Evolutionary conservation across 176 grass and related monocot species (phyloP).

Genomic region (Dendrocalamus sinicus): DNA sequence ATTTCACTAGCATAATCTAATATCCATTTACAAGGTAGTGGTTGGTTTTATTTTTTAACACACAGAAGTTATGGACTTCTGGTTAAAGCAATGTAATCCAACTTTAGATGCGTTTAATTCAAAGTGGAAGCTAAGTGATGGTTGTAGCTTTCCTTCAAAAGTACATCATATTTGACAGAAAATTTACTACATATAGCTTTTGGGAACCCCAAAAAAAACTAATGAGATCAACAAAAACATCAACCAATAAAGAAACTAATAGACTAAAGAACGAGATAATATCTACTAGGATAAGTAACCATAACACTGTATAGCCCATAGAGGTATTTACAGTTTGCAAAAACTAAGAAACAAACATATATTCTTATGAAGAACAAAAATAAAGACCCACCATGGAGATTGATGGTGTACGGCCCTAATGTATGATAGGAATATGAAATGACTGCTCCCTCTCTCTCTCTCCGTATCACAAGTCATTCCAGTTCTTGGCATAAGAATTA

Average conservation of each 20-base stretch:
- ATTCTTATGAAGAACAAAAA: slow-evolving; percentile 29
- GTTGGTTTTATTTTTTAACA: slow-evolving; percentile 3
- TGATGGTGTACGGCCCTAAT: slow-evolving; percentile 27
- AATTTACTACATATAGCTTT: slow-evolving; percentile 24
- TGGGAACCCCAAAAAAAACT: no score
- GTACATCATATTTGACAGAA: slow-evolving; percentile 24
- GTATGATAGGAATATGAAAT: slow-evolving; percentile 24
- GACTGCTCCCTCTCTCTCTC: not conserved
- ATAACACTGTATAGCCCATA: slow-evolving; percentile 7
- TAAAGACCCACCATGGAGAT: slow-evolving; percentile 10
- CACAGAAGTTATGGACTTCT: not conserved
- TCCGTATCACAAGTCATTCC: slow-evolving; percentile 4
- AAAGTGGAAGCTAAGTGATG: slow-evolving; percentile 31
- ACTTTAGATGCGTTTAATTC: slow-evolving; percentile 25
- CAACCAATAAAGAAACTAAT: slow-evolving; percentile 26
- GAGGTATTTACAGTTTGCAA: not conserved
- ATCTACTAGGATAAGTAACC: slow-evolving; percentile 35
- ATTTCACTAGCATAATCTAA: slow-evolving; percentile 25
- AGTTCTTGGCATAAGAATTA: slow-evolving; percentile 26
- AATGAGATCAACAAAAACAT: slow-evolving; percentile 4
- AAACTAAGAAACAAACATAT: slow-evolving; percentile 6
- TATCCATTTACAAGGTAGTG: slow-evolving; percentile 30
- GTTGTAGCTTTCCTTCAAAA: slow-evolving; percentile 24
- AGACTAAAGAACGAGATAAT: slow-evolving; percentile 19
- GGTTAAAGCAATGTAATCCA: slow-evolving; percentile 17